Percentiles rank a stretch among this genome's conserved stretches.
Evolutionary conservation across 495 filamentous ascomycete species (phyloP).

Genomic region (Bryoglossum gracile): DNA sequence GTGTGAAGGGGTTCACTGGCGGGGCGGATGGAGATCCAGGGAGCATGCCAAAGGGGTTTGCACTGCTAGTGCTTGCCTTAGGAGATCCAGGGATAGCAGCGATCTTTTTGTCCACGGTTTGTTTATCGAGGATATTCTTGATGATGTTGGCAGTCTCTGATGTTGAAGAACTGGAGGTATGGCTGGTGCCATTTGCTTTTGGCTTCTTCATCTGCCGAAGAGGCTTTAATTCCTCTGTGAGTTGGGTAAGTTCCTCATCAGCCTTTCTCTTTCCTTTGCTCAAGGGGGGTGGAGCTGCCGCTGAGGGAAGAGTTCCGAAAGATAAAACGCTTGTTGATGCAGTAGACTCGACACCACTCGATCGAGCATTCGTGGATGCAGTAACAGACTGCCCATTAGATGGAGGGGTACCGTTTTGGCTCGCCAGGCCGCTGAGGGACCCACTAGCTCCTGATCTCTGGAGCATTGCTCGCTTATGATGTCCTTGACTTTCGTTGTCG

Average conservation of each 20-base stretch:
- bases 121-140: constrained; percentile 27
- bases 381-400: too few species aligned
- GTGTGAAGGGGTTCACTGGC: constrained; percentile 16
- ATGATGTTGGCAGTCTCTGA: constrained; percentile 35
- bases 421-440: too few species aligned
- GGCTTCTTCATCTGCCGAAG: constrained; percentile 18
- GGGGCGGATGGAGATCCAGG: not conserved
- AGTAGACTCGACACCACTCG: too few species aligned
- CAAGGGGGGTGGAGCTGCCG: too few species aligned
- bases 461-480: constrained; percentile 10
- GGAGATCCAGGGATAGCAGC: not conserved
- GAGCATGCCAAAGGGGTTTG: not conserved
- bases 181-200: constrained; percentile 4
- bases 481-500: constrained; percentile 13
- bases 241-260: constrained; percentile 21
- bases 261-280: constrained; percentile 27
- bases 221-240: constrained; percentile 7
- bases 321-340: too few species aligned
- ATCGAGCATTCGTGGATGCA: too few species aligned
- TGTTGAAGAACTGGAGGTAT: constrained; percentile 10
- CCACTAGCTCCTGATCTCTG: too few species aligned
- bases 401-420: too few species aligned
- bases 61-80: constrained; percentile 1
- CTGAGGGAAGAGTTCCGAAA: too few species aligned
- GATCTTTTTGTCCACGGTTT: constrained; percentile 9